phyloP scores from a whole-genome alignment of 768 basidiomycete genomes.

The Leucogyrophana mollusca region DNA sequence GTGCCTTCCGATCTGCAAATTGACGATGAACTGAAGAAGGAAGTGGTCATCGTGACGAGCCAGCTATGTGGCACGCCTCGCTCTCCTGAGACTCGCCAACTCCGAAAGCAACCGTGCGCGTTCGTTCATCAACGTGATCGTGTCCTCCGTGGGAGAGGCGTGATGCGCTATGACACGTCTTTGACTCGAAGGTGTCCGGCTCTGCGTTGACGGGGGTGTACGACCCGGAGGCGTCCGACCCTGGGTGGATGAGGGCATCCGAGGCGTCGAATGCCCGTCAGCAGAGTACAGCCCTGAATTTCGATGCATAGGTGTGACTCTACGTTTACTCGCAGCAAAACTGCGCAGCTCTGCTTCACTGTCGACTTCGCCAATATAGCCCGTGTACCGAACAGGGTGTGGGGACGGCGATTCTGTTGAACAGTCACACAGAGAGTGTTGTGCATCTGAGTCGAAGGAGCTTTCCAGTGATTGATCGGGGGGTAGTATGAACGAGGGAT shows the following conservation, averaged over 20 bases:
- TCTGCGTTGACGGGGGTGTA: neutral
- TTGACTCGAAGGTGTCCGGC: neutral
- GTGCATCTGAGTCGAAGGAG: constrained; percentile 1
- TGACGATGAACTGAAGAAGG: too few relatives aligned
- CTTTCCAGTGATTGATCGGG: constrained; percentile 1
- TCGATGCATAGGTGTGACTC: neutral
- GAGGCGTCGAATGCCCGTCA: constrained; percentile 1
- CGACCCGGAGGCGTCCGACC: neutral
- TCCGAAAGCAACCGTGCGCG: constrained; percentile 55
- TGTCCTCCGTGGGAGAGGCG: constrained; percentile 41
- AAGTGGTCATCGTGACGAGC: too few relatives aligned
- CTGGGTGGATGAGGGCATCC: neutral
- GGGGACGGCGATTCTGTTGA: constrained; percentile 10
- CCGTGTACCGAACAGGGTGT: constrained; percentile 44
- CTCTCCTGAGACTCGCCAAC: constrained; percentile 44
- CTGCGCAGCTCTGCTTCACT: constrained; percentile 49
- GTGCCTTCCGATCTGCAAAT: too few relatives aligned
- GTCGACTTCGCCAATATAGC: constrained; percentile 56
- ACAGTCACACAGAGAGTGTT: neutral
- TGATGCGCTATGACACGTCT: constrained; percentile 26
- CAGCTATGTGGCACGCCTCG: constrained; percentile 9
- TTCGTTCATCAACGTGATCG: constrained; percentile 53
- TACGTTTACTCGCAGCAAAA: constrained; percentile 38
- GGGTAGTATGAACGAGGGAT: constrained; percentile 21
- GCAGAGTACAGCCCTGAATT: neutral